Conservation (phyloP, 257 asterid species). For the Solanum paucissectum region DNA sequence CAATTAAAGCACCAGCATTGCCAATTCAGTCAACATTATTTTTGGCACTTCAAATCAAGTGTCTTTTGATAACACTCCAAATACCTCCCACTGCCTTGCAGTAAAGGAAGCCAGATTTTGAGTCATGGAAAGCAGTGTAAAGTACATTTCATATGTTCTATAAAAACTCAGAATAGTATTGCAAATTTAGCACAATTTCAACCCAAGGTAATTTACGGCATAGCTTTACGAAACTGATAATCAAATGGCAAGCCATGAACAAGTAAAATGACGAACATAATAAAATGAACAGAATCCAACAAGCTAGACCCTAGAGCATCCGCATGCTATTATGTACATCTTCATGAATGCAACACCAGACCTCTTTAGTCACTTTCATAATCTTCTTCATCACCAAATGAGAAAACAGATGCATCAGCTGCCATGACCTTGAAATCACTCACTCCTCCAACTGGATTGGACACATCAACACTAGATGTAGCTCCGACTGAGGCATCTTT, state of each 20-base stretch:
- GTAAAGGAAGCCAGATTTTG: background rate
- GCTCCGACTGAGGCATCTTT: conserved; percentile 28
- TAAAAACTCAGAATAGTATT: background rate
- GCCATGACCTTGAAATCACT: conserved; percentile 91
- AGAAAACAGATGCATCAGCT: conserved; percentile 91
- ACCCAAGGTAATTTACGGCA: background rate
- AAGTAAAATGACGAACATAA: background rate
- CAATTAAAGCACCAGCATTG: background rate
- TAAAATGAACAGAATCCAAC: background rate
- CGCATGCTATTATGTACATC: background rate
- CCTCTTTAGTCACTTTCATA: conserved; percentile 61
- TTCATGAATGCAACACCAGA: background rate
- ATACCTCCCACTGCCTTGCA: background rate
- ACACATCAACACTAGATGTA: conserved; percentile 2
- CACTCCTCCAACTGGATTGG: conserved; percentile 37
- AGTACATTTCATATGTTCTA: background rate
- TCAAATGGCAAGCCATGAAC: background rate
- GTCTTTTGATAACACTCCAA: background rate
- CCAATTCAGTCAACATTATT: background rate
- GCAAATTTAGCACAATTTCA: background rate
- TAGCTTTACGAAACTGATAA: background rate
- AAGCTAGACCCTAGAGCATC: background rate
- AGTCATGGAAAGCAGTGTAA: background rate
- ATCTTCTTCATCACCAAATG: conserved; percentile 95
- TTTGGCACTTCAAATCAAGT: background rate